phyloP scores from a whole-genome alignment of 148 eudicot species.

The Vaccinium macrocarpon region DNA sequence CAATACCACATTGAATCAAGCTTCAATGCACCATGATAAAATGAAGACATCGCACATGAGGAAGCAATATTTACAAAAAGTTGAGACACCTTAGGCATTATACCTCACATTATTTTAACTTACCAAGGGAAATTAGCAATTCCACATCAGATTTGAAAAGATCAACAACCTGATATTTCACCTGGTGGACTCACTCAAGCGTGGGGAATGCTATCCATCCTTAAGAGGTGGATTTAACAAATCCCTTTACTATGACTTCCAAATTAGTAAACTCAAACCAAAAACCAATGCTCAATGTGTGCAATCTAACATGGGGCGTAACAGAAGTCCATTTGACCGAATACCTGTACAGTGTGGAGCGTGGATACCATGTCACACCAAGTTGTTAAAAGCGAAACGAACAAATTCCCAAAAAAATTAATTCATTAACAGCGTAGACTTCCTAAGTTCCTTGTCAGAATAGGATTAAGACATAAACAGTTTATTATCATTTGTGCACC shows the following conservation, averaged over 20 bases:
- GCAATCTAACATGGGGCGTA: background rate
- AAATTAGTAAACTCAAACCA: background rate
- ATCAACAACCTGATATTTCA: background rate
- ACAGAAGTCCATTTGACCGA: background rate
- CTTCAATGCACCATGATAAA: background rate
- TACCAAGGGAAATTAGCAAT: background rate
- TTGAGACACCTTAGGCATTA: background rate
- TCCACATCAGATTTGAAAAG: background rate
- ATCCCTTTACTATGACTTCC: background rate
- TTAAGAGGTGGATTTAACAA: background rate
- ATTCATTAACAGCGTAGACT: background rate
- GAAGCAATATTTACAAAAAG: background rate
- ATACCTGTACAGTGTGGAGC: background rate
- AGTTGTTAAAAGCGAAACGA: background rate
- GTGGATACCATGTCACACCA: background rate
- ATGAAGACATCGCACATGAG: background rate
- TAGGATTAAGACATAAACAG: no score
- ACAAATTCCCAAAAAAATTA: background rate
- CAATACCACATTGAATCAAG: background rate
- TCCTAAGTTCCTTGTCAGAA: no score
- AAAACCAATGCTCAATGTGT: background rate
- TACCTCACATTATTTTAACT: background rate
- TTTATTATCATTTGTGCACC: no score
- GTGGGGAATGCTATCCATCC: background rate
- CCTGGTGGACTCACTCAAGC: background rate